Base-by-base conservation (phyloP, 2,329 filamentous ascomycete species). In the Polytolypa hystricis region DNA sequence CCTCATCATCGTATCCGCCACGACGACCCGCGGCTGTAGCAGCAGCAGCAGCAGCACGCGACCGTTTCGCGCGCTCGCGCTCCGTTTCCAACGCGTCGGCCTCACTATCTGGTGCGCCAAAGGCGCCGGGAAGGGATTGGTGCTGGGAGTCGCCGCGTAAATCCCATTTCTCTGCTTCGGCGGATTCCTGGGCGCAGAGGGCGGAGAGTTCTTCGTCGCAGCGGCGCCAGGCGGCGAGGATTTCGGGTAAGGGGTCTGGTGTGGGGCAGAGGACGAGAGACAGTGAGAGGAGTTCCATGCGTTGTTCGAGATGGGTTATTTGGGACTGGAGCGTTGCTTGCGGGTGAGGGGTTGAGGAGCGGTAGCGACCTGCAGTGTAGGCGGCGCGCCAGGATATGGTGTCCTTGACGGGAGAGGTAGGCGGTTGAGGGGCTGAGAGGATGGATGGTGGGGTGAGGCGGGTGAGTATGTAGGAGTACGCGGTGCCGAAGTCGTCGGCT, bases 391-490 rank as follows among this genome's bases (percentile, higher is more conserved):
- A 80, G 39, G 74, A 73, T 19, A 74, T 66, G 43, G 79, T 73
- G 49, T 79, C 75, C 42, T 55, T 47, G 33, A 51, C 39, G 12
- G 42, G 30, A 4, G 51, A 38, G 25, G 59, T 57, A 9, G 47
- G 46, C 36, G 47, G 38, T 20, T 48, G 41, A 4, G 56, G 44
- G 19, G 55, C 45, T 30, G 55, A 45, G 34, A 56, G 46, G 52
- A 49, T 47, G 18, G 59, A 55, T 33, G 51, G 47, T 14, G 54
- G 56, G 9, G 61, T 54, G 7, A 80, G 62, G 30, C 73, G 67
- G 30, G 73, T 79, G 35, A 77, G 66, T 33, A 79, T 73, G 51
- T 79, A 79, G 4, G 74, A 78, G 53, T 80, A 79, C 5, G 76
- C 76, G 1, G 76, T 80, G 44, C 77, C 74, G 38, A 67, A 67